Base-by-base conservation (phyloP, 257 asterid genomes). In the Euphrasia confusa region DNA sequence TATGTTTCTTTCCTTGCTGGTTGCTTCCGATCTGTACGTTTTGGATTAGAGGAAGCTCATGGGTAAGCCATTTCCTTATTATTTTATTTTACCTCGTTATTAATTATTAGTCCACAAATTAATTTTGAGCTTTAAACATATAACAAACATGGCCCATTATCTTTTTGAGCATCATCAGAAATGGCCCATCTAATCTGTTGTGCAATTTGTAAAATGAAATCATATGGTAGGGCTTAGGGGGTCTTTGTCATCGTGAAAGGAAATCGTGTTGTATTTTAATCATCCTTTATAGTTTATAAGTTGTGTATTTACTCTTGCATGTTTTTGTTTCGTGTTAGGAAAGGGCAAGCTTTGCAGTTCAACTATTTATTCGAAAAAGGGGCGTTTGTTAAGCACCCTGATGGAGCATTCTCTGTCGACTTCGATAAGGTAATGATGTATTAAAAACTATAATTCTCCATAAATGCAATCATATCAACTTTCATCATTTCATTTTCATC, bases 311-410 rank as follows among this genome's bases (percentile, higher is more conserved):
- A n/a, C 12, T 10, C 14, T 4, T 21, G 26, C 5, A 53, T 53
- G 30, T 35, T 45, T 42, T 3, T 37, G 17, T 42, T 64, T 68
- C 40, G 52, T 57, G 15, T 52, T 76, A 92, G 98, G 77, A 92
- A 84, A 80, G 98, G 98, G 52, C 97, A 88, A 68, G 98, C 98
- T 10, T 78, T 92, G 83, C 95, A 89, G 83, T 92, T 92, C 54
- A 89, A 89, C 42, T 92, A 87, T 69, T 69, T 92, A 73, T 78
- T 92, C 18, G 92, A 86, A 66, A 86, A 83, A 68, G 96, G 95
- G 1, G 95, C 93, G 65, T 82, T 92, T 63, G 39, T 77, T 68
- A 73, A 77, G 69, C 80, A 73, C 61, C 73, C 77, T 0, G 88
- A 83, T 56, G 95, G 75, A 71, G 75, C 86, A 63, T 89, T 89